Base-by-base conservation (phyloP, 371 early-diverging fungal species). In the Mucor indicus region DNA sequence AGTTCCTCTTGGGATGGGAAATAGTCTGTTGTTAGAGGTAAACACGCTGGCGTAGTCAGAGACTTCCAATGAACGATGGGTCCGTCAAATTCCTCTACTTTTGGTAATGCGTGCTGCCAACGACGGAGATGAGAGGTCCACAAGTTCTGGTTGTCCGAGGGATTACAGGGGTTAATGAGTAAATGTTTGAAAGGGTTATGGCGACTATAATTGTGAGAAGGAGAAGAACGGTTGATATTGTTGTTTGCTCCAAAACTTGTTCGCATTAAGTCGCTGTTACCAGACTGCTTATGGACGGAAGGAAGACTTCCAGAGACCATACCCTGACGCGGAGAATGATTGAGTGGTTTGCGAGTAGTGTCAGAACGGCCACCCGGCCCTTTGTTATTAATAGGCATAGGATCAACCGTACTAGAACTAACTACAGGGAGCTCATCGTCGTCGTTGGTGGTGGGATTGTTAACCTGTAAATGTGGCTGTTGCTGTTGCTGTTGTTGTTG, bases 11-110 rank as follows among this genome's bases (percentile, higher is more conserved):
- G 66, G 8, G 84, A 66, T 2, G 98, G 97, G 31, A 86, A 87
- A 51, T 79, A 92, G 56, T 95, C 92, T 0, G 92, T 95, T 0
- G 94, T 96, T 32, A 98, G 58, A 3, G 98, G 98, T 37, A 98
- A 64, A 52, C 92, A 93, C 2, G 96, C 97, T 0, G 98, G 98
- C 4, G 91, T 91, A 41, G 86, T 84, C 23, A 98, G 54, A 1
- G 93, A 89, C 46, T 75, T 77, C 96, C 96, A 96, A 44, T 86
- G 77, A 6, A 80, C 77, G 23, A 75, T 69, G 2, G 79, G 68
- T 4, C 74, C 77, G 12, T 74, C 72, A 24, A 55, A 65, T 2
- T 55, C 74, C 57, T 60, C 67, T 29, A 62, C 62, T 38, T 69
- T 78, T 1, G 72, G 90, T 43, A 88, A 80, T 0, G 91, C 83